Conservation (phyloP, 2,329 filamentous ascomycete species). For the Gnomoniopsis sp. region DNA sequence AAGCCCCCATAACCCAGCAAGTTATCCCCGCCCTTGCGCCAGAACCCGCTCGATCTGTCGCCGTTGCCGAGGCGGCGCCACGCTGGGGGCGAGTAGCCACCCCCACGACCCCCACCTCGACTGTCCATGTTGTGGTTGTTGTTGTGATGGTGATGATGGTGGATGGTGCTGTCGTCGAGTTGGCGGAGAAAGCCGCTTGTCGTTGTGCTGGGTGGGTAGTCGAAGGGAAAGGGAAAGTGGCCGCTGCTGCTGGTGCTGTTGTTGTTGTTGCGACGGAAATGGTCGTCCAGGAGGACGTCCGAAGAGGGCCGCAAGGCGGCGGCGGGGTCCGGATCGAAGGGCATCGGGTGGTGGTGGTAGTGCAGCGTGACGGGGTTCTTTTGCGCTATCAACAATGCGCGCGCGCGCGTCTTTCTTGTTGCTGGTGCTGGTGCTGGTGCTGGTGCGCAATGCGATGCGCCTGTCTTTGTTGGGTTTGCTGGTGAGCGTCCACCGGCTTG, state of each 20-base stretch:
- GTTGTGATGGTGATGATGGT: constrained; percentile 24
- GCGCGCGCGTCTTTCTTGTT: constrained; percentile 4
- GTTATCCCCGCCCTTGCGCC: constrained; percentile 45
- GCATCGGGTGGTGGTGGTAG: constrained; percentile 11
- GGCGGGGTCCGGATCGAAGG: constrained; percentile 35
- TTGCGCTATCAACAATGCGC: background rate
- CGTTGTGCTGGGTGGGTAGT: constrained; percentile 35
- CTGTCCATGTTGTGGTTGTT: constrained; percentile 40
- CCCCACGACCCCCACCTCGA: constrained; percentile 22
- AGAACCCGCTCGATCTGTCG: constrained; percentile 56
- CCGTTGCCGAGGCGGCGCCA: constrained; percentile 61
- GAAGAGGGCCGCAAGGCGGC: constrained; percentile 43
- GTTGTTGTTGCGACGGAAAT: background rate
- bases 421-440: constrained; percentile 19
- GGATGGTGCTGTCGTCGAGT: background rate
- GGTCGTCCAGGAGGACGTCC: background rate
- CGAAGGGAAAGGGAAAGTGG: constrained; percentile 27
- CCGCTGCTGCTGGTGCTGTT: background rate
- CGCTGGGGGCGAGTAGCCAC: constrained; percentile 59
- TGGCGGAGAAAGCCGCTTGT: constrained; percentile 38
- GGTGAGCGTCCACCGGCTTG: background rate
- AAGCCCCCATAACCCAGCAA: constrained; percentile 21
- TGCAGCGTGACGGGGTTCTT: background rate
- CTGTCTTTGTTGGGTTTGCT: constrained; percentile 1
- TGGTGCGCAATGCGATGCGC: constrained; percentile 18